Evolutionary conservation across 2,329 filamentous ascomycete species (phyloP).

Genomic region (Pestalotiopsis sp.): DNA sequence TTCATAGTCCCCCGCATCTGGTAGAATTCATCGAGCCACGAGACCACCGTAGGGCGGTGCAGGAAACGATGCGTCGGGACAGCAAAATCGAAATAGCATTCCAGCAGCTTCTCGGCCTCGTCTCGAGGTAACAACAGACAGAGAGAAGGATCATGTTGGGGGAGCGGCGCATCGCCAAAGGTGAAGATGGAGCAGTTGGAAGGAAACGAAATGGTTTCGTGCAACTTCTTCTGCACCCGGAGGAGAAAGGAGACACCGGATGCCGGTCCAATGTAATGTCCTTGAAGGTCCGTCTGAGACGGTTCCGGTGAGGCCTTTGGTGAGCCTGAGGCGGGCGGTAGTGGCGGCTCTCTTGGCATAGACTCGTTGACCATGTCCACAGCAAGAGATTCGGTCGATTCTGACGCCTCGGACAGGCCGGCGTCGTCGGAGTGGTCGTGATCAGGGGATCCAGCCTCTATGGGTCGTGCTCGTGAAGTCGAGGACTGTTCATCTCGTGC

Average conservation of each 20-base stretch:
- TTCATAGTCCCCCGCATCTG: conserved; percentile 43
- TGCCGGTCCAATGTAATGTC: conserved; percentile 48
- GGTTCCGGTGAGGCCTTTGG: conserved; percentile 47
- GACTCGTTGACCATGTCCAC: conserved; percentile 1
- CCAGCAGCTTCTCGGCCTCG: conserved; percentile 31
- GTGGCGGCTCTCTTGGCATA: conserved; percentile 14
- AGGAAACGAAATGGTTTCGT: conserved; percentile 38
- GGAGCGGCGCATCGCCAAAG: conserved; percentile 50
- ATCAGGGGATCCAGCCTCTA: not conserved
- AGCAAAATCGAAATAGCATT: conserved; percentile 43
- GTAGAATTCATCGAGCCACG: conserved; percentile 48
- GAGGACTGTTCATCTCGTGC: not conserved
- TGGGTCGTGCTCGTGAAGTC: not conserved
- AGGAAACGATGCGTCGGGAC: conserved; percentile 45
- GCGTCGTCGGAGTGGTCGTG: not conserved
- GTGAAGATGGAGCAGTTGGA: conserved; percentile 48
- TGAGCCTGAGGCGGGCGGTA: conserved; percentile 15
- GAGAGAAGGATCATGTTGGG: conserved; percentile 44
- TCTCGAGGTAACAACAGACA: conserved; percentile 40
- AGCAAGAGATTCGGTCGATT: conserved; percentile 8
- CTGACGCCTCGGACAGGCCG: conserved; percentile 9
- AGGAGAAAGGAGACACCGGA: conserved; percentile 52
- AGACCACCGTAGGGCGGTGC: conserved; percentile 41
- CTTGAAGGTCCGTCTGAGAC: conserved; percentile 45
- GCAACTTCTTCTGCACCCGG: conserved; percentile 50